phyloP scores from a whole-genome alignment of 805 yeast species.

The Priceomyces haplophilus region DNA sequence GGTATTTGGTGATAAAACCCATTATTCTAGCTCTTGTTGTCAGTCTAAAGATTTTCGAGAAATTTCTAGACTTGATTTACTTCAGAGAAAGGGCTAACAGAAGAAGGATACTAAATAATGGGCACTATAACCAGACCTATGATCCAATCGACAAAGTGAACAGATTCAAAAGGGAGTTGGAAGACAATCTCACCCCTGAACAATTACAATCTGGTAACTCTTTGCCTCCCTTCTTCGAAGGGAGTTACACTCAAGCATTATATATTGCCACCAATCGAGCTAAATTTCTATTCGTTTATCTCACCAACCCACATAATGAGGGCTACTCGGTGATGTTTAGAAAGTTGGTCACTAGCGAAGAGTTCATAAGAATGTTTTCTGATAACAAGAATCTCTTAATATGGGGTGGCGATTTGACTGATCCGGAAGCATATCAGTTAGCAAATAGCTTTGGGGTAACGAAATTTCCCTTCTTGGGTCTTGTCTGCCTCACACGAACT shows the following conservation, averaged over 20 bases:
- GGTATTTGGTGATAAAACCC: slow-evolving; percentile 22
- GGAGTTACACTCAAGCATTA: slow-evolving; percentile 79
- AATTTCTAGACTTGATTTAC: slow-evolving; percentile 21
- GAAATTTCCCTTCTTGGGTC: slow-evolving; percentile 77
- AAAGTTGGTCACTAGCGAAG: slow-evolving; percentile 50
- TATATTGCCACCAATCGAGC: slow-evolving; percentile 65
- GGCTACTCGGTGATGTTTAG: slow-evolving; percentile 52
- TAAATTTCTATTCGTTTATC: slow-evolving; percentile 67
- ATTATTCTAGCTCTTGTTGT: slow-evolving; percentile 21
- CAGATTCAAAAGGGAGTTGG: slow-evolving; percentile 49
- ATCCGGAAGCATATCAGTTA: slow-evolving; percentile 80
- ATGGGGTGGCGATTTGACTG: slow-evolving; percentile 88
- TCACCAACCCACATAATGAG: slow-evolving; percentile 73
- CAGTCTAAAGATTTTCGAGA: slow-evolving; percentile 21
- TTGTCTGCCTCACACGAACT: slow-evolving; percentile 65
- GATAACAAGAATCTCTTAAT: slow-evolving; percentile 51
- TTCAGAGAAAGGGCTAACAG: slow-evolving; percentile 19
- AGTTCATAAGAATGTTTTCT: slow-evolving; percentile 41
- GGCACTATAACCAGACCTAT: slow-evolving; percentile 14
- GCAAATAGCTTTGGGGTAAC: slow-evolving; percentile 71
- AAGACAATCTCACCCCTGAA: slow-evolving; percentile 39
- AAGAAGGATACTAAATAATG: slow-evolving; percentile 1
- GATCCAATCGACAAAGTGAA: slow-evolving; percentile 56
- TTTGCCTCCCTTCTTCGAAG: slow-evolving; percentile 55
- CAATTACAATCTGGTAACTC: slow-evolving; percentile 8